These are phyloP conservation scores for Rhodamnia rubescens DNA, from an alignment of 345 rosid species.

Conservation along the genomic window DNA sequence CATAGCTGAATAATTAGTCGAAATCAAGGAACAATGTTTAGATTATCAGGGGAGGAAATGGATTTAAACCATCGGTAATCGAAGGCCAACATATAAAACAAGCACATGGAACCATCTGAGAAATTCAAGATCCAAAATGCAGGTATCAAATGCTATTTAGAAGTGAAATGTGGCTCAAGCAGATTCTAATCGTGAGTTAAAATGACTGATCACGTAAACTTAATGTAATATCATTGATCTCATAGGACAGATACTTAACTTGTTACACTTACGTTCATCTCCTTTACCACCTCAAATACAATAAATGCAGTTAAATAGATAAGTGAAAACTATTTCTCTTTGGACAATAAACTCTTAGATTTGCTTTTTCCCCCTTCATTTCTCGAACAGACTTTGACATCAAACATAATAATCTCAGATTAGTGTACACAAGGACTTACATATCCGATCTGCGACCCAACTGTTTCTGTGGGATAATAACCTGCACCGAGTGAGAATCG, in stretches of 20 bases:
- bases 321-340: not conserved
- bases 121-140: not conserved
- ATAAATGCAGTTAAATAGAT: not conserved
- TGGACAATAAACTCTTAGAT: not conserved
- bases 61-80: not conserved
- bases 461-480: slow-evolving; percentile 93
- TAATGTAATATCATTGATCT: not conserved
- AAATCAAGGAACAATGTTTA: not conserved
- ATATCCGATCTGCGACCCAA: slow-evolving; percentile 85
- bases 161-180: not conserved
- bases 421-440: slow-evolving; percentile 15
- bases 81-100: not conserved
- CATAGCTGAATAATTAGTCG: not conserved
- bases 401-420: not conserved
- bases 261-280: not conserved
- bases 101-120: not conserved
- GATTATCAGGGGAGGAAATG: not conserved
- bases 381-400: not conserved
- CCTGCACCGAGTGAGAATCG: slow-evolving; percentile 84
- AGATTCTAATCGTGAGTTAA: not conserved
- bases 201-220: not conserved
- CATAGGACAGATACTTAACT: not conserved
- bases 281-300: not conserved
- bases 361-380: not conserved
- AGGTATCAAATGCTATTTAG: not conserved